Evolutionary conservation across 108 stramenopile genomes (phyloP).

Genomic region (Fragilaria crotonensis): DNA sequence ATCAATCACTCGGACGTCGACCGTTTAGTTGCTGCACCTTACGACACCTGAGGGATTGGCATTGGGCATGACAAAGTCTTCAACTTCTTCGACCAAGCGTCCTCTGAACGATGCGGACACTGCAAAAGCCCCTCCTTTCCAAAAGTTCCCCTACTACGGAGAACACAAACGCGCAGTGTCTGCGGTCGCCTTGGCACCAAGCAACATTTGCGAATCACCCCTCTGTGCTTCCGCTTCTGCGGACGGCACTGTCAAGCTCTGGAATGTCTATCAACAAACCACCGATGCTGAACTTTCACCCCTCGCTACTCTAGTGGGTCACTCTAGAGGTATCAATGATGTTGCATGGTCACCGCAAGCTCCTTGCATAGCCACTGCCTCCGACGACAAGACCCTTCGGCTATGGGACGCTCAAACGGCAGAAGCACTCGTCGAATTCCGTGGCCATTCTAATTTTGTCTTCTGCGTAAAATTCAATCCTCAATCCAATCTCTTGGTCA

Average conservation of each 20-base stretch:
- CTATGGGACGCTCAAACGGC: conserved; percentile 81
- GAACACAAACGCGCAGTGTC: conserved; percentile 82
- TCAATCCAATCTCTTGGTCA: conserved; percentile 63
- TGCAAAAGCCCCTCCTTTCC: conserved; percentile 27
- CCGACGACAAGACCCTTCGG: conserved; percentile 86
- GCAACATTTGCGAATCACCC: conserved; percentile 14
- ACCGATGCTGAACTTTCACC: conserved; percentile 18
- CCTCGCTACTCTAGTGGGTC: conserved; percentile 44
- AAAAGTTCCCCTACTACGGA: conserved; percentile 57
- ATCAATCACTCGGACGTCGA: too few species aligned
- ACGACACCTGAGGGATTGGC: too few species aligned
- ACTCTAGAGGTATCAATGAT: conserved; percentile 80
- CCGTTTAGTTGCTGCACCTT: too few species aligned
- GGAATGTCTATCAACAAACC: conserved; percentile 32
- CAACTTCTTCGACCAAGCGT: too few species aligned
- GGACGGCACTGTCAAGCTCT: conserved; percentile 70
- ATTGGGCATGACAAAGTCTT: too few species aligned
- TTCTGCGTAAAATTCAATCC: conserved; percentile 85
- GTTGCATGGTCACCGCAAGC: conserved; percentile 65
- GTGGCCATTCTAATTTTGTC: conserved; percentile 88
- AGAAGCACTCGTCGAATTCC: conserved; percentile 79
- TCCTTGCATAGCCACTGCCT: conserved; percentile 78
- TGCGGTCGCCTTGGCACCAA: conserved; percentile 59
- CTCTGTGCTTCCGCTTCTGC: conserved; percentile 69
- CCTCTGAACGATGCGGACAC: too few species aligned